Conservation (phyloP, 805 yeast species). For the Saturnispora dispora region DNA sequence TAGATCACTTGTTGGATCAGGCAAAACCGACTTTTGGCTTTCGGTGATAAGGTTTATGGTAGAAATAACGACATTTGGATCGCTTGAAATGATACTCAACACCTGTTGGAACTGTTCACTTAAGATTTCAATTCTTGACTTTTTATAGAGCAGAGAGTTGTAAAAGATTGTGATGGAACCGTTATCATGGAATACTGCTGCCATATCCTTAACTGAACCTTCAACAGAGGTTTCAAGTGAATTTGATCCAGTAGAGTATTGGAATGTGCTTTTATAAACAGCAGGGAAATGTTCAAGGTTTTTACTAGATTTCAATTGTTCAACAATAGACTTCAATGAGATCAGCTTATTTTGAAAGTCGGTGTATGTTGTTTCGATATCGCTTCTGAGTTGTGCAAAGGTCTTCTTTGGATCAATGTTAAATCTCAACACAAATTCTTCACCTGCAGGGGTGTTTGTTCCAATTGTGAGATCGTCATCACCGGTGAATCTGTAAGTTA, state of each 20-base stretch:
- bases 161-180: constrained; percentile 41
- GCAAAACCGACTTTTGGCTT: constrained; percentile 53
- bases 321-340: constrained; percentile 49
- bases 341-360: constrained; percentile 29
- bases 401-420: constrained; percentile 42
- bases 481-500: constrained; percentile 77
- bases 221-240: constrained; percentile 38
- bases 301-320: constrained; percentile 38
- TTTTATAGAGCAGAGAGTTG: constrained; percentile 67
- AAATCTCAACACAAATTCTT: constrained; percentile 55
- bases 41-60: constrained; percentile 58
- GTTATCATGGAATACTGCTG: constrained; percentile 39
- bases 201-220: constrained; percentile 58
- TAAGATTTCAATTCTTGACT: constrained; percentile 57
- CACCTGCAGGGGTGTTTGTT: constrained; percentile 47
- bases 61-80: constrained; percentile 41
- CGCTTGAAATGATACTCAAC: constrained; percentile 28
- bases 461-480: constrained; percentile 91
- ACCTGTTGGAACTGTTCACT: constrained; percentile 67
- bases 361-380: constrained; percentile 35
- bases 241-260: constrained; percentile 29
- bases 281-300: constrained; percentile 51
- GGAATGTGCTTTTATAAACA: constrained; percentile 52
- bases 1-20: constrained; percentile 79
- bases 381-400: constrained; percentile 43